Base-by-base conservation (phyloP, 352 stramenopile genomes). In the Phytophthora foliorum region DNA sequence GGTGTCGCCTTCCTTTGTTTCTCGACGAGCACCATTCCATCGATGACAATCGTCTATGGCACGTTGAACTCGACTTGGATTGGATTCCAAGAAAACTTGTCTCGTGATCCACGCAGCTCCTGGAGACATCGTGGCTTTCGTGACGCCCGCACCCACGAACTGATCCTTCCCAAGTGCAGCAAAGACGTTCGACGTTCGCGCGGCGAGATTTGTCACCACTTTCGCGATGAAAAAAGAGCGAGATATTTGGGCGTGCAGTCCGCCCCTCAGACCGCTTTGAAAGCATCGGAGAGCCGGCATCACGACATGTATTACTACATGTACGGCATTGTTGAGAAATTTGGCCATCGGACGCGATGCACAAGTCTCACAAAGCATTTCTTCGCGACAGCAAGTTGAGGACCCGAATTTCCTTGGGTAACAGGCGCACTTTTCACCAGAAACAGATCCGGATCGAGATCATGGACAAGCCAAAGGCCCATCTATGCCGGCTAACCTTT, bases 361-460 rank as follows among this genome's bases (percentile, higher is more conserved):
- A 17, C 3, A 34, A 11, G 59, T 32, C 24, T 67, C 34, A 44
- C 21, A 17, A 54, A 41, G 19, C 29, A 55, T 65, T 70, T 60
- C 57, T 71, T 66, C 44, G 57, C 21, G 55, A 44, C 48, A 46
- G 55, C 25, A 67, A 72, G 22, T 67, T 67, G 63, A 66, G 22
- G 46, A 31, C 7, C 27, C 14, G 25, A 48, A 10, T 60, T 57
- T 74, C 53, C 25, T 60, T 17, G 38, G 32, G 66, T n/a, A 74
- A 74, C 59, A 66, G 52, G 60, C 59, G 38, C 52, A 58, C 38
- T 45, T 69, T 69, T 74, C 66, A 34, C 59, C 52, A 69, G 52
- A 41, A 67, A 38, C 54, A 67, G 57, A 54, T 70, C 57, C 49
- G 49, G 44, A 67, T 67, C 29, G 50, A 17, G 53, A 58, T 53